These are phyloP conservation scores for Ustilago lituana DNA, from an alignment of 1,284 basidiomycete species.

Conservation along the genomic window DNA sequence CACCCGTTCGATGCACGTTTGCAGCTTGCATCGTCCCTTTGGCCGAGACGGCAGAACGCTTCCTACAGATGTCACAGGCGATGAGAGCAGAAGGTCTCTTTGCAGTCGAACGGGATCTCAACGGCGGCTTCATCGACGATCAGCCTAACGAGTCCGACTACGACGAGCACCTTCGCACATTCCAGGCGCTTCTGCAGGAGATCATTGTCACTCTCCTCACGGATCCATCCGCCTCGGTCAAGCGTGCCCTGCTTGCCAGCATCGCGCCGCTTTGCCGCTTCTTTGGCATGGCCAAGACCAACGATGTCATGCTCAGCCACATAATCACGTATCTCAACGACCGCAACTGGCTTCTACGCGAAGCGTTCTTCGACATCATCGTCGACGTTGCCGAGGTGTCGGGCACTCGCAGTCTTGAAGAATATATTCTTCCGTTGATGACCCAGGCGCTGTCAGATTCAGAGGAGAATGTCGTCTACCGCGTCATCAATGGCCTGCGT, in stretches of 20 bases:
- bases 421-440: slow-evolving; percentile 90
- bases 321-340: slow-evolving; percentile 99
- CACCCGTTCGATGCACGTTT: slow-evolving; percentile 87
- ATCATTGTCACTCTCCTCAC: slow-evolving; percentile 79
- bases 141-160: slow-evolving; percentile 49
- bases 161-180: slow-evolving; percentile 74
- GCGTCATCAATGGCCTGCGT: slow-evolving; percentile 84
- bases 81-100: slow-evolving; percentile 82
- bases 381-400: slow-evolving; percentile 79
- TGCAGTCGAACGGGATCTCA: slow-evolving; percentile 77
- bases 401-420: slow-evolving; percentile 70
- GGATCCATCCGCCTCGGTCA: slow-evolving; percentile 71
- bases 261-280: slow-evolving; percentile 90
- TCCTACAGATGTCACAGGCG: slow-evolving; percentile 91
- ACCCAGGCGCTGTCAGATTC: slow-evolving; percentile 84
- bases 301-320: slow-evolving; percentile 92
- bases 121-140: slow-evolving; percentile 69
- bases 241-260: slow-evolving; percentile 74
- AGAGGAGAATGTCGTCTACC: slow-evolving; percentile 90
- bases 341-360: slow-evolving; percentile 84
- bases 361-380: slow-evolving; percentile 93
- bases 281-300: slow-evolving; percentile 88
- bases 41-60: slow-evolving; percentile 82
- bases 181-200: slow-evolving; percentile 86
- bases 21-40: slow-evolving; percentile 86